Evolutionary conservation across 2,329 filamentous ascomycete genomes (phyloP).

Genomic region (Metarhizium humberi): DNA sequence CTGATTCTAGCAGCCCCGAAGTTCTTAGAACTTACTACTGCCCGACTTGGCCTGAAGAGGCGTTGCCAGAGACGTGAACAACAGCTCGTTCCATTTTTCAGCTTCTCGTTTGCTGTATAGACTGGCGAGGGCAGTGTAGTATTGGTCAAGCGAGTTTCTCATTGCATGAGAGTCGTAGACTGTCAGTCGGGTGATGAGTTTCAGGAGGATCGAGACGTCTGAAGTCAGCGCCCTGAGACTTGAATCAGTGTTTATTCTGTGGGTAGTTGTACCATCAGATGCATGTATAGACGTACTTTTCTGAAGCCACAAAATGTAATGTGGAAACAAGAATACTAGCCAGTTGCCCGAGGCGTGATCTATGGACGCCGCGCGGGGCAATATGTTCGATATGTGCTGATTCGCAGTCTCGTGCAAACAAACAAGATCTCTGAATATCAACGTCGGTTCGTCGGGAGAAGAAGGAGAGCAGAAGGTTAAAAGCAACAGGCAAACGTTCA

Average conservation of each 20-base stretch:
- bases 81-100: slow-evolving; percentile 11
- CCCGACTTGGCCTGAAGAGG: slow-evolving; percentile 16
- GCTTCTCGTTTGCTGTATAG: slow-evolving; percentile 20
- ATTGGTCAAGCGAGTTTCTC: slow-evolving; percentile 18
- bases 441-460: slow-evolving; percentile 34
- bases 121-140: slow-evolving; percentile 31
- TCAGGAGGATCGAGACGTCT: slow-evolving; percentile 21
- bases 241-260: neutral
- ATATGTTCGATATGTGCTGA: slow-evolving; percentile 26
- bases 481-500: slow-evolving; percentile 29
- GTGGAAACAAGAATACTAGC: slow-evolving; percentile 25
- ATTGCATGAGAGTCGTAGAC: slow-evolving; percentile 13
- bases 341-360: slow-evolving; percentile 24
- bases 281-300: slow-evolving; percentile 13
- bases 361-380: slow-evolving; percentile 18
- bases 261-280: neutral
- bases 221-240: neutral
- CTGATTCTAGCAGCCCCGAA: neutral
- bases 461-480: slow-evolving; percentile 40
- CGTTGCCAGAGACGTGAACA: slow-evolving; percentile 19
- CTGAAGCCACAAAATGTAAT: slow-evolving; percentile 16
- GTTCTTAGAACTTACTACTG: slow-evolving; percentile 10
- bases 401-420: slow-evolving; percentile 35
- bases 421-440: slow-evolving; percentile 39
- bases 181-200: slow-evolving; percentile 23